Evolutionary conservation across 805 yeast genomes (phyloP).

Genomic region (Allodekkera sacchari): DNA sequence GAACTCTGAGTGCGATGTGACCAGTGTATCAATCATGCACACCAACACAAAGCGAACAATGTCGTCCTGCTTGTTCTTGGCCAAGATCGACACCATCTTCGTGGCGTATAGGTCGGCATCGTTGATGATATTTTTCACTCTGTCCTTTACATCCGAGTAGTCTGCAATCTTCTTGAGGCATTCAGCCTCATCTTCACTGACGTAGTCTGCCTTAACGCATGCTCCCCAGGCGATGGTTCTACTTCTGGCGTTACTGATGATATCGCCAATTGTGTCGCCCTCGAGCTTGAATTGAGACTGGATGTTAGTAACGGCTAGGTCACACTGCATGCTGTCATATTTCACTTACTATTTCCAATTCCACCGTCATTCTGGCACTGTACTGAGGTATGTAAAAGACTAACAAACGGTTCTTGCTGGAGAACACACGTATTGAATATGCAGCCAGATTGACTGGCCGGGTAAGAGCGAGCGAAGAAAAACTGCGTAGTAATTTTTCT

Average conservation of each 20-base stretch:
- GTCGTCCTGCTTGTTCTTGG: constrained; percentile 49
- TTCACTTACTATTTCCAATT: constrained; percentile 17
- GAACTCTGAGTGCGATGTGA: constrained; percentile 22
- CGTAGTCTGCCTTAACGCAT: constrained; percentile 61
- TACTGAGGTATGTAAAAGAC: no score
- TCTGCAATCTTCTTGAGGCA: constrained; percentile 27
- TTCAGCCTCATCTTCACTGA: constrained; percentile 60
- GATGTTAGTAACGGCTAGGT: constrained; percentile 5
- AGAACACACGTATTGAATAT: no score
- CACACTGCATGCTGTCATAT: background rate
- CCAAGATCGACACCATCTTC: constrained; percentile 46
- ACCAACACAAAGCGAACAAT: constrained; percentile 59
- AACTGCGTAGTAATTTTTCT: no score
- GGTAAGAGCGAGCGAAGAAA: no score
- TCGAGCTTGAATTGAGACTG: constrained; percentile 34
- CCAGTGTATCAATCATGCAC: constrained; percentile 48
- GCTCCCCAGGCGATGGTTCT: constrained; percentile 92
- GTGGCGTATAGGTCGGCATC: constrained; percentile 45
- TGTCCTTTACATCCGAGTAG: constrained; percentile 29
- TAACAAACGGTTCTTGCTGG: no score
- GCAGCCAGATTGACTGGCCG: no score
- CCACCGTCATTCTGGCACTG: constrained; percentile 16
- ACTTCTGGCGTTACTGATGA: constrained; percentile 60
- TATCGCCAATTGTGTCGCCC: constrained; percentile 57
- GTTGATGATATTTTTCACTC: constrained; percentile 30